These are phyloP conservation scores for Fusarium papillatum DNA, from an alignment of 2,329 filamentous ascomycete species.

Conservation along the genomic window DNA sequence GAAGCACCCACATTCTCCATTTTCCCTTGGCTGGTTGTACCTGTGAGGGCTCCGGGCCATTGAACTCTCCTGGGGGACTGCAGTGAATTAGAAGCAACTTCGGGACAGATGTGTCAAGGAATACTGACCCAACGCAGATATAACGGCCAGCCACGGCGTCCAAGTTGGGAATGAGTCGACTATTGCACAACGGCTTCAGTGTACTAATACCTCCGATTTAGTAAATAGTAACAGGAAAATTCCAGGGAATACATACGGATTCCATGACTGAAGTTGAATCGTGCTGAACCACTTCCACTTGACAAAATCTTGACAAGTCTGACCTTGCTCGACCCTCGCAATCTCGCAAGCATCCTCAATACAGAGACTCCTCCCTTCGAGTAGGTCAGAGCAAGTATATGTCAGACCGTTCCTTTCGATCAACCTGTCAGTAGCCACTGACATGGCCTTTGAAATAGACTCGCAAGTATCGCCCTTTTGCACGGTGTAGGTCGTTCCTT, in stretches of 20 bases:
- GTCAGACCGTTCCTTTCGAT: not conserved
- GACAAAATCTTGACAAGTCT: not conserved
- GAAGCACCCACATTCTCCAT: not conserved
- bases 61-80: not conserved
- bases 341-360: not conserved
- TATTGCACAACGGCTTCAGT: not conserved
- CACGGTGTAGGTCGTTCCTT: not conserved
- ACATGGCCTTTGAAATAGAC: not conserved
- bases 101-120: fast-evolving
- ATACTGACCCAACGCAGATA: not conserved
- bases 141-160: not conserved
- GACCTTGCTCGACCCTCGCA: not conserved
- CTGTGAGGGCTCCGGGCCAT: not conserved
- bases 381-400: not conserved
- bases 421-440: not conserved
- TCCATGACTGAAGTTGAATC: not conserved
- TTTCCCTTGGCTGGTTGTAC: not conserved
- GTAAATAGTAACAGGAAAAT: not conserved
- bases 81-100: not conserved
- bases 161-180: not conserved
- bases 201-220: not conserved
- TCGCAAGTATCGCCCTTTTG: not conserved
- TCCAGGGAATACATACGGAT: not conserved
- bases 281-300: not conserved
- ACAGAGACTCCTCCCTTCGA: not conserved